Conservation (phyloP, 768 basidiomycete species). For the Xerocomus potaroensis region DNA sequence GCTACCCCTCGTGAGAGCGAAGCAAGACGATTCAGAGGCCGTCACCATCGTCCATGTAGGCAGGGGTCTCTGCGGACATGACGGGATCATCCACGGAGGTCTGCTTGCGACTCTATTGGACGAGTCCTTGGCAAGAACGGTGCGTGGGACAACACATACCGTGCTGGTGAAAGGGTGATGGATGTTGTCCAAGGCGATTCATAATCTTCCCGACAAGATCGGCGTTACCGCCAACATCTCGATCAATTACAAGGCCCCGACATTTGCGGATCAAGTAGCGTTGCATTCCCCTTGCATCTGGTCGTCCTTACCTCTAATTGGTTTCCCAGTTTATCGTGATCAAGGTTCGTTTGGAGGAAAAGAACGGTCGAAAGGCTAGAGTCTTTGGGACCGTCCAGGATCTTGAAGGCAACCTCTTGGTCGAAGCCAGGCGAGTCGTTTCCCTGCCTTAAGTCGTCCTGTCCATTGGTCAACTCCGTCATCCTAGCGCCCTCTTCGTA, state of each 20-base stretch:
- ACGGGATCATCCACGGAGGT: constrained; percentile 94
- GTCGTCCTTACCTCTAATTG: background rate
- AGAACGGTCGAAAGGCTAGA: constrained; percentile 72
- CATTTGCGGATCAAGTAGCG: constrained; percentile 77
- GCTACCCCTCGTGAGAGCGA: constrained; percentile 69
- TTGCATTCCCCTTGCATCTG: background rate
- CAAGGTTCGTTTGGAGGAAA: constrained; percentile 58
- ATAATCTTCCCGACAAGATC: constrained; percentile 81
- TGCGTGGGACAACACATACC: constrained; percentile 33
- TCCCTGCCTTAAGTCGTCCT: background rate
- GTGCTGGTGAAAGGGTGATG: background rate
- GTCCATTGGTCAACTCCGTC: background rate
- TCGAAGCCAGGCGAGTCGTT: constrained; percentile 69
- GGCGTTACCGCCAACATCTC: constrained; percentile 88
- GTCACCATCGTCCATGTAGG: constrained; percentile 78
- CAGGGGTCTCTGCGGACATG: constrained; percentile 83
- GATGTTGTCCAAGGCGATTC: constrained; percentile 56
- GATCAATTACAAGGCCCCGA: constrained; percentile 82
- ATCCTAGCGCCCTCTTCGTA: constrained; percentile 68
- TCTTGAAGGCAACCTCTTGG: constrained; percentile 74
- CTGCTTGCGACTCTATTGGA: constrained; percentile 87
- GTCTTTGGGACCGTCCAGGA: constrained; percentile 76
- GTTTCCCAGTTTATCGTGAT: constrained; percentile 73
- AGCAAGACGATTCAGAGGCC: constrained; percentile 71
- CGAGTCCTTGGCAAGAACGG: constrained; percentile 77